Conservation (phyloP, 2,329 filamentous ascomycete species). For the Colletotrichum sansevieriae region DNA sequence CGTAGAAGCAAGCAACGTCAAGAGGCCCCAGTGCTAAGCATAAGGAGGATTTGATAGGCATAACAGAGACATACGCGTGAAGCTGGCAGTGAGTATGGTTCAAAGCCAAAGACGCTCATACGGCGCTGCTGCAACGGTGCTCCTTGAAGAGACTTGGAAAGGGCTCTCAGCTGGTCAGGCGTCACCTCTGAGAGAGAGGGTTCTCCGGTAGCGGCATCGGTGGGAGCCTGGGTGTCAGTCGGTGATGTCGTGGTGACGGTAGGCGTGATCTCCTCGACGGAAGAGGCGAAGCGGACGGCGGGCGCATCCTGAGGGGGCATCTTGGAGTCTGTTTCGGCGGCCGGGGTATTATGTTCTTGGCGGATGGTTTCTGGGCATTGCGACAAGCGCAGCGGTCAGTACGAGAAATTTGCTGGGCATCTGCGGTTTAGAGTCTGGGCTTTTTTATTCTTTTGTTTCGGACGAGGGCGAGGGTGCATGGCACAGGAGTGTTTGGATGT, state of each 20-base stretch:
- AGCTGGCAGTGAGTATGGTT: constrained; percentile 88
- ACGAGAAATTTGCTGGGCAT: constrained; percentile 16
- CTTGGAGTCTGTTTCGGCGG: constrained; percentile 44
- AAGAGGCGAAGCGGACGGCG: constrained; percentile 79
- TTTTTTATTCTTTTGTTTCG: neutral
- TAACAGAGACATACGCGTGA: constrained; percentile 76
- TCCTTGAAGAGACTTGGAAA: constrained; percentile 80
- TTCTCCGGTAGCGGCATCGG: constrained; percentile 44
- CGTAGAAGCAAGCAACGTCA: constrained; percentile 23
- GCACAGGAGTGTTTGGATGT: constrained; percentile 5
- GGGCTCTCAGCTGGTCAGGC: constrained; percentile 75
- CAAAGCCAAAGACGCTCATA: constrained; percentile 89
- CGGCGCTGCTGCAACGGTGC: constrained; percentile 84
- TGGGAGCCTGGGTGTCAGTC: constrained; percentile 43
- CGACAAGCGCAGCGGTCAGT: constrained; percentile 39
- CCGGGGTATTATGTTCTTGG: constrained; percentile 25
- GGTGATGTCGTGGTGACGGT: constrained; percentile 57
- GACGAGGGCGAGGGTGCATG: neutral
- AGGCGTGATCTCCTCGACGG: constrained; percentile 74
- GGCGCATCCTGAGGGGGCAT: constrained; percentile 51
- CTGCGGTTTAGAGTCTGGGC: neutral
- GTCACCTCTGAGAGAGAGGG: constrained; percentile 58
- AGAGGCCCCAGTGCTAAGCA: constrained; percentile 21
- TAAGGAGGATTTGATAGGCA: constrained; percentile 9
- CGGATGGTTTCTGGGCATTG: constrained; percentile 39